Evolutionary conservation across 148 eudicot species (phyloP).

Genomic region (Cornus florida): DNA sequence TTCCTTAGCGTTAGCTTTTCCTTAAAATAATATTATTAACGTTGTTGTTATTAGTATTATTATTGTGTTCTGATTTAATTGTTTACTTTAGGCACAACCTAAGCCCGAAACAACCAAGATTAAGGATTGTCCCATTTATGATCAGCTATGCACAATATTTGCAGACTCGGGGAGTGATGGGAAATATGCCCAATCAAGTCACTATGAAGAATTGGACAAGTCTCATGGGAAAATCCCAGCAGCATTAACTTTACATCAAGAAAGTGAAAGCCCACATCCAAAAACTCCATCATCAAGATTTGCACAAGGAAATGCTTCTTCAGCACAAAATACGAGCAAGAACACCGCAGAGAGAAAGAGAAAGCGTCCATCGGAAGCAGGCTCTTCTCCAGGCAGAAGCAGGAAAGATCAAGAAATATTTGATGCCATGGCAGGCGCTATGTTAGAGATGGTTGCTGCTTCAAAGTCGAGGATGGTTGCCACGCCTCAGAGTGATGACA

Average conservation of each 20-base stretch:
- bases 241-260: conserved; percentile 16
- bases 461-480: conserved; percentile 32
- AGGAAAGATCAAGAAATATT: conserved; percentile 34
- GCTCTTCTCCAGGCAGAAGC: conserved; percentile 24
- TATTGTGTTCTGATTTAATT: not conserved
- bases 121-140: conserved; percentile 78
- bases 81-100: conserved; percentile 41
- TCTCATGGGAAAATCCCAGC: conserved; percentile 14
- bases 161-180: conserved; percentile 68
- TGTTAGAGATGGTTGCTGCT: conserved; percentile 61
- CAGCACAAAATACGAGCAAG: conserved; percentile 30
- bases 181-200: conserved; percentile 85
- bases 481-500: conserved; percentile 23
- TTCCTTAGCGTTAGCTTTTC: not conserved
- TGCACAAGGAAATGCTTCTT: conserved; percentile 25
- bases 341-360: conserved; percentile 41
- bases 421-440: conserved; percentile 55
- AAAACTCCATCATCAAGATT: conserved; percentile 38
- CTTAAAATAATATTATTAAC: no score
- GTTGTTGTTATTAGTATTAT: no score
- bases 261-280: conserved; percentile 28
- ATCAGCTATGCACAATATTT: conserved; percentile 68
- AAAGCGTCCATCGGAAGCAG: conserved; percentile 49
- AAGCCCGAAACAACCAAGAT: conserved; percentile 50
- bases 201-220: conserved; percentile 59